Evolutionary conservation across 331 rosid genomes (phyloP).

Genomic region (Quercus tomentella): DNA sequence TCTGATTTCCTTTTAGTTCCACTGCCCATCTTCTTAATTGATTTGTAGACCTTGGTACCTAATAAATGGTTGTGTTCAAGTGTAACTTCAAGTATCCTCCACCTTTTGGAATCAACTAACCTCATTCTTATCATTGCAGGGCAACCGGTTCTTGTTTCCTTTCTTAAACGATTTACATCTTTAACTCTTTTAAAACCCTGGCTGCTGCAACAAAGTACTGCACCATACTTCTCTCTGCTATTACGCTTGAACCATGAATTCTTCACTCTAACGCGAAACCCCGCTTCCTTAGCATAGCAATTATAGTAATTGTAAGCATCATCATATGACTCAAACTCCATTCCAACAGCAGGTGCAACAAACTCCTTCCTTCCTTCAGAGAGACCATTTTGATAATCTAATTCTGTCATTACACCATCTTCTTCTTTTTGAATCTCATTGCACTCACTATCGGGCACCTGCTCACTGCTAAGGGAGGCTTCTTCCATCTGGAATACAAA

Average conservation of each 20-base stretch:
- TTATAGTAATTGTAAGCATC: slow-evolving; percentile 92
- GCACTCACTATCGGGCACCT: slow-evolving; percentile 48
- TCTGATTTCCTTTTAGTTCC: slow-evolving; percentile 60
- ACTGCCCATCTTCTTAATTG: slow-evolving; percentile 55
- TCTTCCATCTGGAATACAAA: slow-evolving; percentile 61
- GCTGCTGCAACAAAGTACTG: slow-evolving; percentile 96
- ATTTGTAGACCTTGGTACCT: slow-evolving; percentile 59
- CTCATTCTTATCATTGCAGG: slow-evolving; percentile 98
- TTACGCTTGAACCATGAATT: slow-evolving; percentile 96
- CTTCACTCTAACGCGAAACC: slow-evolving; percentile 93
- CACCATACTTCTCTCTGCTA: slow-evolving; percentile 93
- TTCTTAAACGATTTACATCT: slow-evolving; percentile 80
- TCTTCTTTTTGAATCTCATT: slow-evolving; percentile 47
- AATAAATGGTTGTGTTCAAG: slow-evolving; percentile 86
- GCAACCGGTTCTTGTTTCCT: slow-evolving; percentile 95
- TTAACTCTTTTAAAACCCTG: slow-evolving; percentile 93
- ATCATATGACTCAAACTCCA: slow-evolving; percentile 94
- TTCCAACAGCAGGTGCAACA: slow-evolving; percentile 81
- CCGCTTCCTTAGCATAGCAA: slow-evolving; percentile 91
- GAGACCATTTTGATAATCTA: slow-evolving; percentile 49
- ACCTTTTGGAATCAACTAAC: slow-evolving; percentile 76
- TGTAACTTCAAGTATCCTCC: slow-evolving; percentile 85
- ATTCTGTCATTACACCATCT: slow-evolving; percentile 38
- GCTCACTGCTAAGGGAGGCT: slow-evolving; percentile 41
- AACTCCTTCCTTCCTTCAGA: slow-evolving; percentile 64